A percentile compares a stretch with the other conserved stretches of the same genome.
These are phyloP conservation scores for Alternaria viburni DNA, from an alignment of 2,329 filamentous ascomycete genomes.

Conservation along the genomic window DNA sequence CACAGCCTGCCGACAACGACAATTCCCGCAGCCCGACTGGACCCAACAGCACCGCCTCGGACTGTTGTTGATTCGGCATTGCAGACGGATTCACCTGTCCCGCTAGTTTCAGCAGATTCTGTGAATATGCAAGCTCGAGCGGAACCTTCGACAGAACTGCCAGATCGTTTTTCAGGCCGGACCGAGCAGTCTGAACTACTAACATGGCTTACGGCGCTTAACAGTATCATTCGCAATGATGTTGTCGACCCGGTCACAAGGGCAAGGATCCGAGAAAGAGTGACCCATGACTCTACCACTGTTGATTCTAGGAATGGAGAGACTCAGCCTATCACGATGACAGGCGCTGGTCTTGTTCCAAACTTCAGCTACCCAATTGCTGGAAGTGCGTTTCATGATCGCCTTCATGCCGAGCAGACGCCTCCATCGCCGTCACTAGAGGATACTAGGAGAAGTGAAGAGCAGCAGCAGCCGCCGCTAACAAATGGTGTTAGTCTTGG, in stretches of 20 bases:
- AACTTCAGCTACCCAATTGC: constrained; percentile 32
- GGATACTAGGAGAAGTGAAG: not conserved
- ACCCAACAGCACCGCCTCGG: not conserved
- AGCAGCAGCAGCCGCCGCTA: not conserved
- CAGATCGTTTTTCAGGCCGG: not conserved
- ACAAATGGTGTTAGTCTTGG: not conserved
- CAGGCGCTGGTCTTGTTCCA: constrained; percentile 22
- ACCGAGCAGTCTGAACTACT: not conserved
- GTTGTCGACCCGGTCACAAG: constrained; percentile 6
- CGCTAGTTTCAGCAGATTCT: not conserved
- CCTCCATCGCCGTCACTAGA: not conserved
- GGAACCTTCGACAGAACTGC: not conserved
- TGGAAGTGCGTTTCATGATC: constrained; percentile 19
- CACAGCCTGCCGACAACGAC: not conserved
- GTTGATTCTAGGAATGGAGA: not conserved
- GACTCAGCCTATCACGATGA: not conserved
- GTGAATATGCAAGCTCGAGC: not conserved
- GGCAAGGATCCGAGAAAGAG: constrained; percentile 6
- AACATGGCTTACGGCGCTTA: constrained; percentile 19
- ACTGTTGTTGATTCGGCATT: not conserved
- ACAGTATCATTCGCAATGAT: constrained; percentile 9
- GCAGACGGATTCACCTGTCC: too few relatives aligned
- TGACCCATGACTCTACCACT: not conserved
- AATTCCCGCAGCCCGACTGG: not conserved
- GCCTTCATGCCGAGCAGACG: not conserved